Evolutionary conservation across 164 flowering plant genomes (phyloP).

Genomic region (Vitis amurensis): DNA sequence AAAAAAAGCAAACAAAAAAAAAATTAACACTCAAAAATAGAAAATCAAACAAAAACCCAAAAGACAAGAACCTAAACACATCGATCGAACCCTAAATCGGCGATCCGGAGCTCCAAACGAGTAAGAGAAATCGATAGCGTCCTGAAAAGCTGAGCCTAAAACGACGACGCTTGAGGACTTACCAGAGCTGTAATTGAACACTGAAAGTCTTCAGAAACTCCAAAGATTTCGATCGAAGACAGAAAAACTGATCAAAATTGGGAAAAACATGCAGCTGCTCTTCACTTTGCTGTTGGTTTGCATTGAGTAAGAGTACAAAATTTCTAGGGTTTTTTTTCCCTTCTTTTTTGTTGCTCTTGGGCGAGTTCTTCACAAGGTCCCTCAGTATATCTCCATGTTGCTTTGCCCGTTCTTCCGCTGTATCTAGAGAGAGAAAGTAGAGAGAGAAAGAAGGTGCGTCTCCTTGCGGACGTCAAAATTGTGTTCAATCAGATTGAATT

Average conservation of each 20-base stretch:
- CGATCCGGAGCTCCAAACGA: constrained; percentile 12
- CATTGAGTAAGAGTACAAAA: not conserved
- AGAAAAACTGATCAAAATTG: not conserved
- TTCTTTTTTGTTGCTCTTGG: not conserved
- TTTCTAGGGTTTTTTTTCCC: constrained; percentile 1
- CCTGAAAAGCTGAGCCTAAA: not conserved
- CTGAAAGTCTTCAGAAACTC: not conserved
- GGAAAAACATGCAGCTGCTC: not conserved
- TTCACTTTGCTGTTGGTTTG: too few species aligned
- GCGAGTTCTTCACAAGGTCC: not conserved
- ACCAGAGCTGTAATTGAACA: constrained; percentile 10
- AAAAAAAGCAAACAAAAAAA: not conserved
- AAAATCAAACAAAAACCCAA: not conserved
- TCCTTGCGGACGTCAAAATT: constrained; percentile 62
- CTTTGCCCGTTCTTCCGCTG: constrained; percentile 32
- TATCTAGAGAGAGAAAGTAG: constrained; percentile 22
- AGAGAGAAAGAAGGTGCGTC: constrained; percentile 14
- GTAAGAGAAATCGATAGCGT: constrained; percentile 1
- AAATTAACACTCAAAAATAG: not conserved
- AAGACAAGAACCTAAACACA: not conserved
- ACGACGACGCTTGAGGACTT: constrained; percentile 5
- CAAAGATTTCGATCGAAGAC: not conserved
- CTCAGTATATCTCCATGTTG: constrained; percentile 8
- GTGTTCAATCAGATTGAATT: constrained; percentile 51
- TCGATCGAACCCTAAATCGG: constrained; percentile 19